phyloP scores from a whole-genome alignment of 78 protist species.

The Guillardia theta region DNA sequence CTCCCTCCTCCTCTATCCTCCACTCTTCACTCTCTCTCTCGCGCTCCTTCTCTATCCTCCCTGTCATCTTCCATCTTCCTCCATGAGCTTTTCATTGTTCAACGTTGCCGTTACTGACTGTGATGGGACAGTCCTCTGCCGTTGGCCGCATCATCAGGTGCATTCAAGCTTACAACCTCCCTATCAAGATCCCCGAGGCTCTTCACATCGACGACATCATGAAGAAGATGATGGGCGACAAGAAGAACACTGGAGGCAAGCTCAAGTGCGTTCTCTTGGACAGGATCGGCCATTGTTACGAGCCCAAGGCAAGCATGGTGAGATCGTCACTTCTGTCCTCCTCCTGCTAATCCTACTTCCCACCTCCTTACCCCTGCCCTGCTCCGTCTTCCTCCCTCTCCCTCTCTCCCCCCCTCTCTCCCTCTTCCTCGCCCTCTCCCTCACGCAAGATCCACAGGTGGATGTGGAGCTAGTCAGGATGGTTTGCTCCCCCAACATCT shows the following conservation, averaged over 20 bases:
- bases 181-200: not conserved
- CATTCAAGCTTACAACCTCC: conserved; percentile 6
- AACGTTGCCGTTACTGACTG: too few species aligned
- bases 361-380: not conserved
- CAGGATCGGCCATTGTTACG: conserved; percentile 20
- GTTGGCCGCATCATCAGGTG: conserved; percentile 2
- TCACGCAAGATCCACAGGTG: not conserved
- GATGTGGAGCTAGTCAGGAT: not conserved
- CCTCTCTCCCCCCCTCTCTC: not conserved
- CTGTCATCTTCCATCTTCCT: too few species aligned
- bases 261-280: conserved; percentile 28
- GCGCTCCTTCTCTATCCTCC: too few species aligned
- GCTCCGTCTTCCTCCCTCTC: not conserved
- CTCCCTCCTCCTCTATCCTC: too few species aligned
- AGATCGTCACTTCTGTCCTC: not conserved
- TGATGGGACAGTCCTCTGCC: conserved; percentile 2
- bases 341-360: not conserved
- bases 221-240: conserved; percentile 37
- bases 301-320: conserved; percentile 36
- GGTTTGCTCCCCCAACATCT: conserved; percentile 36
- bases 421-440: not conserved
- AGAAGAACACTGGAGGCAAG: conserved; percentile 32
- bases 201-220: conserved; percentile 29
- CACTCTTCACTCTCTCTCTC: too few species aligned
- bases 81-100: too few species aligned